A percentile compares a stretch with the other conserved stretches of the same genome.
These are phyloP conservation scores for Rhizopogon hawkerae DNA, from an alignment of 1,284 basidiomycete species.

Conservation along the genomic window DNA sequence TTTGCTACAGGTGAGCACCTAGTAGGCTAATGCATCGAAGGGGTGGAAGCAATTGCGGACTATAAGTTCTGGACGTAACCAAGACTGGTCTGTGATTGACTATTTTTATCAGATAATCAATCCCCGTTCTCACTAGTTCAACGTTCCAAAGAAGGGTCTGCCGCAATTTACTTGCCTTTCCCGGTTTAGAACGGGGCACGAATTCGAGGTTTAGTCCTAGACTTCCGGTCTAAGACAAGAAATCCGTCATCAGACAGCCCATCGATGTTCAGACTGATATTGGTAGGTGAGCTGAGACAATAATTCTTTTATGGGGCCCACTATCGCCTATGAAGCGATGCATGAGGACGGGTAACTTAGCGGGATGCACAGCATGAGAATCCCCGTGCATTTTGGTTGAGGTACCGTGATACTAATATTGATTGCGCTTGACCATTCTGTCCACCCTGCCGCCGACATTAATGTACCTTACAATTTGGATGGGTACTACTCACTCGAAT, in stretches of 20 bases:
- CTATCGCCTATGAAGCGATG: neutral
- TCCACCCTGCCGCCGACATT: constrained; percentile 3
- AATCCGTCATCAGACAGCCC: neutral
- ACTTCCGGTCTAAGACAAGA: neutral
- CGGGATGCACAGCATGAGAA: neutral
- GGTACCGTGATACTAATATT: neutral
- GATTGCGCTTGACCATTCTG: constrained; percentile 2
- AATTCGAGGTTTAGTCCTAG: neutral
- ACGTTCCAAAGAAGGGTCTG: neutral
- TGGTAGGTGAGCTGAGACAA: no score
- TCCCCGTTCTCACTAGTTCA: neutral
- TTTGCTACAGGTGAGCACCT: neutral
- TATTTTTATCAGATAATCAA: neutral
- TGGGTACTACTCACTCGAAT: neutral
- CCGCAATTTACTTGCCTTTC: neutral
- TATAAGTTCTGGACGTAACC: neutral
- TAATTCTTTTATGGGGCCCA: no score
- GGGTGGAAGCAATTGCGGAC: neutral
- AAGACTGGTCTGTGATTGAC: neutral
- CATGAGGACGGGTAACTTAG: neutral
- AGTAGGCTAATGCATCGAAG: neutral
- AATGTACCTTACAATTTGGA: constrained; percentile 1
- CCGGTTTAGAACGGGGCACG: neutral
- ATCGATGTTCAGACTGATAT: neutral
- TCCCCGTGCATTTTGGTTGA: neutral